Evolutionary conservation across 2,329 filamentous ascomycete genomes (phyloP).

Genomic region (Chaetoscypha palmicola): DNA sequence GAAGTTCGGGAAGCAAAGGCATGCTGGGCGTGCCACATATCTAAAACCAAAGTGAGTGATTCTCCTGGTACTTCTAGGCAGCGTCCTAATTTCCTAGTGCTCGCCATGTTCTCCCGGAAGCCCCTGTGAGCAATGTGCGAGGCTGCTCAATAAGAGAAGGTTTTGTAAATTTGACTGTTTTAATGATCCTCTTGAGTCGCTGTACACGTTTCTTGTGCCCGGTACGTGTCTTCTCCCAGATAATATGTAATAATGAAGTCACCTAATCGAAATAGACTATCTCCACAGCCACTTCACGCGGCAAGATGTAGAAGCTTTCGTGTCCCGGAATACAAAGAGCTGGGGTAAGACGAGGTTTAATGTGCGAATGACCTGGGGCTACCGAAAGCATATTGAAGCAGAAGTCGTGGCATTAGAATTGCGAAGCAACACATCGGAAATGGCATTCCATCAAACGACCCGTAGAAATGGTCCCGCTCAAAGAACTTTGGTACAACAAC

Average conservation of each 20-base stretch:
- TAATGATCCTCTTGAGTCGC: slow-evolving; percentile 28
- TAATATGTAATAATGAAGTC: not conserved
- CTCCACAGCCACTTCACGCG: slow-evolving; percentile 25
- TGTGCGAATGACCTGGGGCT: slow-evolving; percentile 26
- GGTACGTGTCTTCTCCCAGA: slow-evolving; percentile 13
- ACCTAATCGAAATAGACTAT: slow-evolving; percentile 21
- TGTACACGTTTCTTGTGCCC: slow-evolving; percentile 26
- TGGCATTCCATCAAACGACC: slow-evolving; percentile 22
- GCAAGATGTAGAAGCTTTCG: slow-evolving; percentile 25
- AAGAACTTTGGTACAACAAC: slow-evolving; percentile 18
- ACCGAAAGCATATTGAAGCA: slow-evolving; percentile 18
- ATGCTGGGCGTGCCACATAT: slow-evolving; percentile 31
- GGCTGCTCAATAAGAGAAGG: slow-evolving; percentile 26
- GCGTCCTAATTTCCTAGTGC: slow-evolving; percentile 15
- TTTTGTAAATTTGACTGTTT: slow-evolving; percentile 30
- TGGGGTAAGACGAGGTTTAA: slow-evolving; percentile 24
- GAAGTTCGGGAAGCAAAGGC: slow-evolving; percentile 29
- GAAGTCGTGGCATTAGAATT: slow-evolving; percentile 25
- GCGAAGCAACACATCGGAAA: slow-evolving; percentile 18
- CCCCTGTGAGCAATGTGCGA: slow-evolving; percentile 28
- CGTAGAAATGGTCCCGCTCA: slow-evolving; percentile 10
- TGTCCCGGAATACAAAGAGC: slow-evolving; percentile 21
- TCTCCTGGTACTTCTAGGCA: not conserved
- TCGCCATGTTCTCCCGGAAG: slow-evolving; percentile 29
- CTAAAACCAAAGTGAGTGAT: slow-evolving; percentile 26